Evolutionary conservation across 1,139 yeast genomes (phyloP).

Genomic region (Pneumocystis oryctolagi): DNA sequence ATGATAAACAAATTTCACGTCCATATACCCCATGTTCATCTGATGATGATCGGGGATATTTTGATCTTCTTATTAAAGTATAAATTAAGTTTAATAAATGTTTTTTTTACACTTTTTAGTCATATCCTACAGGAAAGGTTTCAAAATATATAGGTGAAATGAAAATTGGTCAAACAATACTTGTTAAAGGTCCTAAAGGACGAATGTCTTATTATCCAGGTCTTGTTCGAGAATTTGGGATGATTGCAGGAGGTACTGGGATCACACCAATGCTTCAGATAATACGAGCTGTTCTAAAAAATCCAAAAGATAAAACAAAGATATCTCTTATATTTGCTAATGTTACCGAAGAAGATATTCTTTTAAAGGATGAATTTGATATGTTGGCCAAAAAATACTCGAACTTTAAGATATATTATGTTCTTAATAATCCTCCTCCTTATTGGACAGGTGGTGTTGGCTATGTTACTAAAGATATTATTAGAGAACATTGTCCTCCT

Average conservation of each 20-base stretch:
- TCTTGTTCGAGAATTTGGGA: slow-evolving; percentile 57
- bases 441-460: slow-evolving; percentile 76
- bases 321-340: slow-evolving; percentile 65
- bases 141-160: slow-evolving; percentile 61
- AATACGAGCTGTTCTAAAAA: slow-evolving; percentile 58
- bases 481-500: slow-evolving; percentile 50
- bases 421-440: slow-evolving; percentile 60
- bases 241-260: slow-evolving; percentile 92
- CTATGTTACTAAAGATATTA: slow-evolving; percentile 62
- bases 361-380: slow-evolving; percentile 68
- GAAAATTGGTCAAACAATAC: slow-evolving; percentile 52
- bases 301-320: slow-evolving; percentile 64
- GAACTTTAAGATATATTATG: slow-evolving; percentile 57
- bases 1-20: slow-evolving; percentile 73
- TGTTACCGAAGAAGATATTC: slow-evolving; percentile 60
- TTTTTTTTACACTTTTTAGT: slow-evolving; percentile 3
- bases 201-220: slow-evolving; percentile 73
- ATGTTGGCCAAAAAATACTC: slow-evolving; percentile 44
- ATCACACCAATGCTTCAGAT: slow-evolving; percentile 91
- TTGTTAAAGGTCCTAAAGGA: slow-evolving; percentile 88
- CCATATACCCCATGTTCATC: slow-evolving; percentile 90
- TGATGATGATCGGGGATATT: slow-evolving; percentile 67
- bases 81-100: not conserved
- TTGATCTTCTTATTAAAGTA: slow-evolving; percentile 72
- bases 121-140: slow-evolving; percentile 84